These are phyloP conservation scores for Arxiozyma bovina DNA, from an alignment of 1,139 yeast genomes.

Conservation along the genomic window DNA sequence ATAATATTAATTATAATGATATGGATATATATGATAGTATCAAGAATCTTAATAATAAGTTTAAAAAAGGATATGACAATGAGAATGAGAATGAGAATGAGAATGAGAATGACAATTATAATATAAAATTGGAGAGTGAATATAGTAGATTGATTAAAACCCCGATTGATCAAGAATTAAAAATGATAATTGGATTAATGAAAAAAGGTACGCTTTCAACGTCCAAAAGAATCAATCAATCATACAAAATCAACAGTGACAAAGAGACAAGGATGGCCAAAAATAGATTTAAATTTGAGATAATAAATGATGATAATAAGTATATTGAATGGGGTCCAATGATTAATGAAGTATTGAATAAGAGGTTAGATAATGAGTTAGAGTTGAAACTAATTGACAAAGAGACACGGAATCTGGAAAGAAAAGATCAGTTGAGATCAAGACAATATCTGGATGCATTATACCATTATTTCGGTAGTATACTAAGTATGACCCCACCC, in stretches of 20 bases:
- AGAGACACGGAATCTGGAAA: constrained; percentile 15
- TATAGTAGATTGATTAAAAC: neutral
- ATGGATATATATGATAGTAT: neutral
- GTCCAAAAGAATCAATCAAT: neutral
- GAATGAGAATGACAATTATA: too few species aligned
- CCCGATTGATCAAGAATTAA: neutral
- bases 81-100: too few species aligned
- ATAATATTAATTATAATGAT: neutral
- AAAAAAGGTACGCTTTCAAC: neutral
- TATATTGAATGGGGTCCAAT: neutral
- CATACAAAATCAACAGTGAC: neutral
- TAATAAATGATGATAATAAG: neutral
- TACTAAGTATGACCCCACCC: neutral
- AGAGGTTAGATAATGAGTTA: constrained; percentile 15
- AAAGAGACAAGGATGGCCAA: too few species aligned
- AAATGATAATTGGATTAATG: neutral
- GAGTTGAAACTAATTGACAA: constrained; percentile 17
- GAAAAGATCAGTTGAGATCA: constrained; percentile 13
- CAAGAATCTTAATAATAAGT: too few species aligned
- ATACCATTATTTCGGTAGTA: constrained; percentile 5
- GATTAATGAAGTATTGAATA: neutral
- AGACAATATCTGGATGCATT: constrained; percentile 5
- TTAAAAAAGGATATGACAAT: too few species aligned
- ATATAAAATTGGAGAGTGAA: neutral
- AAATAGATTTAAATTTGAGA: neutral